These are phyloP conservation scores for Heterobasidion parviporum DNA, from an alignment of 1,284 basidiomycete genomes.

Conservation along the genomic window DNA sequence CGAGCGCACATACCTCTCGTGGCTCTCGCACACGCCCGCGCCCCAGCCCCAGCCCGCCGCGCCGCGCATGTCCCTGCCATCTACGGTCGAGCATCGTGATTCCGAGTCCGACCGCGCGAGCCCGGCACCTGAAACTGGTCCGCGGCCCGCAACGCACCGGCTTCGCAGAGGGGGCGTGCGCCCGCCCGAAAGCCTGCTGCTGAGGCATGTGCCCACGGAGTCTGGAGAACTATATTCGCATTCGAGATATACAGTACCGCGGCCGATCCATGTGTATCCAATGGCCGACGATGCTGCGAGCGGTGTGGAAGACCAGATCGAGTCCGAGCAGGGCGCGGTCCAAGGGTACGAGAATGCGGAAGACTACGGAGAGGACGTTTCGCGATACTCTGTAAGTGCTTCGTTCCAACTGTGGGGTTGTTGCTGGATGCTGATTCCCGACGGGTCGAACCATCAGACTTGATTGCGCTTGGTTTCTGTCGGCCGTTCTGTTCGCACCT, in stretches of 20 bases:
- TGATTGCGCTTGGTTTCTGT: too few relatives aligned
- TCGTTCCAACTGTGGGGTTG: not conserved
- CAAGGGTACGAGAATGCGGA: not conserved
- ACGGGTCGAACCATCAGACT: too few relatives aligned
- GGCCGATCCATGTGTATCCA: not conserved
- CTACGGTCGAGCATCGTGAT: not conserved
- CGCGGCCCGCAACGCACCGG: conserved; percentile 9
- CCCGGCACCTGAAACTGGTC: not conserved
- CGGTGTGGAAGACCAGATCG: not conserved
- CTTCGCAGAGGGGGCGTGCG: conserved; percentile 12
- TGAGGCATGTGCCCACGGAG: conserved; percentile 1
- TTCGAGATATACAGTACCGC: not conserved
- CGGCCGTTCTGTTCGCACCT: too few relatives aligned
- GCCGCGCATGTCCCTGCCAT: not conserved
- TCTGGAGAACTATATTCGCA: not conserved
- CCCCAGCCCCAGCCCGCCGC: conserved; percentile 1
- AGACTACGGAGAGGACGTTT: not conserved
- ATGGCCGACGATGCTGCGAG: not conserved
- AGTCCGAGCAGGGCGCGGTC: not conserved
- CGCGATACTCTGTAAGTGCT: not conserved
- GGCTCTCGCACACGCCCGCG: conserved; percentile 6
- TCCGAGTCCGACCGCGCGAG: not conserved
- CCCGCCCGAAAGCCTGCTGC: conserved; percentile 8
- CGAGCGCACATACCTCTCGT: conserved; percentile 10
- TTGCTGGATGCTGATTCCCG: not conserved